These are phyloP conservation scores for Aspergillus novoparasiticus DNA, from an alignment of 2,329 filamentous ascomycete genomes.

Conservation along the genomic window DNA sequence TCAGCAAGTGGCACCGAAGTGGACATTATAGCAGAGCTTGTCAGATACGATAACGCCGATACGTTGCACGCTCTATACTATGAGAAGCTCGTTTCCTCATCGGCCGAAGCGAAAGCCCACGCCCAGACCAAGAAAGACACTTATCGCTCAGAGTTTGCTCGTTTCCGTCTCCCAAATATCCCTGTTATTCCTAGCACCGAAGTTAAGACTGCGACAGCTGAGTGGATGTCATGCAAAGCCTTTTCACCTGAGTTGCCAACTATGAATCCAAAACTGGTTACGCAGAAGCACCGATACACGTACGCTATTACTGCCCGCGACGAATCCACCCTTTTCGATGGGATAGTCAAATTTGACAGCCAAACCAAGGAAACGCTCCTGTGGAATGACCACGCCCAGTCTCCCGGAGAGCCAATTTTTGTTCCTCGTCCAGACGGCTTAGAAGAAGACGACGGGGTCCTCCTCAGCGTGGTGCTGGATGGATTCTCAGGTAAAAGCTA, in stretches of 20 bases:
- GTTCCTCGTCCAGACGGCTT: constrained; percentile 35
- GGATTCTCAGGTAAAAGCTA: constrained; percentile 54
- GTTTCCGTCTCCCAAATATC: constrained; percentile 43
- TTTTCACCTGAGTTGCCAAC: constrained; percentile 51
- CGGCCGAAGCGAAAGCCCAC: constrained; percentile 45
- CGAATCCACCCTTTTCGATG: constrained; percentile 54
- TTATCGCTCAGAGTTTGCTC: constrained; percentile 28
- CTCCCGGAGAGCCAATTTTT: constrained; percentile 58
- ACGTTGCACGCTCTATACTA: constrained; percentile 71
- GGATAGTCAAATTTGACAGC: constrained; percentile 56
- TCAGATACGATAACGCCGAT: constrained; percentile 65
- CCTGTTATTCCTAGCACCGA: constrained; percentile 21
- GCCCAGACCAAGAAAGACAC: constrained; percentile 37
- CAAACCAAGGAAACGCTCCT: constrained; percentile 40
- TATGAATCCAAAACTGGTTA: constrained; percentile 51
- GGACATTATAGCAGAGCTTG: constrained; percentile 67
- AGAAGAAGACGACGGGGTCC: constrained; percentile 55
- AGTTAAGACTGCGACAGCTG: constrained; percentile 22
- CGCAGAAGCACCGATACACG: constrained; percentile 51
- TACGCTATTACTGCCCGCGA: constrained; percentile 52
- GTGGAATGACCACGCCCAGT: constrained; percentile 54
- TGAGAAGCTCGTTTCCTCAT: constrained; percentile 64
- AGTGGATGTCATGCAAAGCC: constrained; percentile 30
- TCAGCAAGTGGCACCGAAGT: constrained; percentile 33
- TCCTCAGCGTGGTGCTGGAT: constrained; percentile 57